Base-by-base conservation (phyloP, 129 eudicot species). In the Glebionis coronaria region DNA sequence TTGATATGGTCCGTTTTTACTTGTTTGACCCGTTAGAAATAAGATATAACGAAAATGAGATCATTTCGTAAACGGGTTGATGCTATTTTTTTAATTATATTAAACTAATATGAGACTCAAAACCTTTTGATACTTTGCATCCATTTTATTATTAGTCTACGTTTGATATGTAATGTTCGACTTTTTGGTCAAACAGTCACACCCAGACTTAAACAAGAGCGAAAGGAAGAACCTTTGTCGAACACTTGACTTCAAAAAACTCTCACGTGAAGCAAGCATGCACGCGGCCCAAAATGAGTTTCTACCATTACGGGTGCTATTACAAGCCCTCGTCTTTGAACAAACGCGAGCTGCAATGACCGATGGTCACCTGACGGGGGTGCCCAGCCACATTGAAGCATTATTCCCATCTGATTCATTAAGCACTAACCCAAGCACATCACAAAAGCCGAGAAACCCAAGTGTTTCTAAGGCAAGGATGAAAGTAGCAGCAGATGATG, bases 221-320 rank as follows among this genome's bases (percentile, higher is more conserved):
- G 96, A 86, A 74, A 76, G 98, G 74, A 92, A 92, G 68, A 80
- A 87, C 15, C 77, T 92, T 15, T 92, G 98, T 71, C 77, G 90
- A 79, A 61, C 78, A 44, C 79, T 92, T 1, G 85, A 92, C 81
- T 88, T 96, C 87, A 92, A 86, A 63, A 92, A 82, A 67, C 70
- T 92, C 28, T 92, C 98, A 0, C 50, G 83, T 67, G 96, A 92
- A 67, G 83, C 81, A 4, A 88, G 91, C 65, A 82, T 86, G 82
- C 88, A 92, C 16, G 98, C 98, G 50, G 98, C 96, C 12, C 96
- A 88, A 65, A 92, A 92, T 63, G 98, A 92, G 83, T 19, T 76
- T 42, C 86, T 92, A 38, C 98, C 98, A 3, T 74, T 92, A 40
- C 80, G 98, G 8, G 96, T 92, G 0, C 84, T 92, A 15, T 96